Evolutionary conservation across 257 asterid species (phyloP), one percentile per base, ranked within the genome.

Genomic region (Paraleonurus japonicus): DNA sequence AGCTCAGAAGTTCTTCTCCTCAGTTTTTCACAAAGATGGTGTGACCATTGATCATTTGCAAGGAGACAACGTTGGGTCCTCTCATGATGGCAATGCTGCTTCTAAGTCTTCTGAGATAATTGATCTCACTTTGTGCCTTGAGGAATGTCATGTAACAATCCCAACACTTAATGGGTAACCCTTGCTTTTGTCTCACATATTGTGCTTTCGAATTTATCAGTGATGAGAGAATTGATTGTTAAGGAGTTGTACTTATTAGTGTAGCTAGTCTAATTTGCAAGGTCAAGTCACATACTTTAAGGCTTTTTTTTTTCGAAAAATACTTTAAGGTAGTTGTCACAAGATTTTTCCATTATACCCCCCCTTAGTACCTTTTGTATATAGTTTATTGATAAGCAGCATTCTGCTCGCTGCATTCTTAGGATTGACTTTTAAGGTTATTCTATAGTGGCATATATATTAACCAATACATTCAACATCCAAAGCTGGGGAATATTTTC

Each of bases 131-230:
- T 83, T 77, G 76, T 83, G 89, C 79, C 87, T 87, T 59, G 79
- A 78, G 78, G 89, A 84, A 78, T 80, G 85, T 77, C 81, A 79
- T 73, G 95, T 92, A 82, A 84, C 97, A 0, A 62, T 90, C 55
- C 98, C 98, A 76, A 83, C 95, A 51, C 86, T 92, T 1, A 92
- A 92, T 55, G 97, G 98, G 97, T 90, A 88, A 83, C 39, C 71
- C 66, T 35, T 61, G 47, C 57, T 68, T 67, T 57, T 30, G 53
- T 74, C 70, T 68, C 57, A 19, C 23, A 26, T 51, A 17, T 37
- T 58, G 22, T 47, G 47, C 54, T 65, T 27, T 74, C 3, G 5
- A 74, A 51, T 24, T 47, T 61, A 60, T 41, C 24, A 8, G 60
- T 65, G 28, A 37, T 63, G 67, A 16, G 20, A 37, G 5, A 33